Conservation (phyloP, 257 asterid species). For the Pogostemon cablin region DNA sequence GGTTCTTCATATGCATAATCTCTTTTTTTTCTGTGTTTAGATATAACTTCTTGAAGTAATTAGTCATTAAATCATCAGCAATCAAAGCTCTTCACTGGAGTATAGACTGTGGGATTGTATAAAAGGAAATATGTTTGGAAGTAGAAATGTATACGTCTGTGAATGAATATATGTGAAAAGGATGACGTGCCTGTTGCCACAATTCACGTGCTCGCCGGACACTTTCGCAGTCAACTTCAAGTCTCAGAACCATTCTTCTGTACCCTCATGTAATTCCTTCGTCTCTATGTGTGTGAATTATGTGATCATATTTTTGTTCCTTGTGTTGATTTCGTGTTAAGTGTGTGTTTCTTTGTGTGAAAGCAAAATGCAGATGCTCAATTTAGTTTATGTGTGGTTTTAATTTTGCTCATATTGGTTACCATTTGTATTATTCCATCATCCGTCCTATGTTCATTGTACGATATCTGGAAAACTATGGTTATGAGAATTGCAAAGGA, state of each 20-base stretch:
- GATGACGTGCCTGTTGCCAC: slow-evolving; percentile 94
- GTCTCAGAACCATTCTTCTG: slow-evolving; percentile 50
- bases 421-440: not conserved
- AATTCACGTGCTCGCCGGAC: slow-evolving; percentile 89
- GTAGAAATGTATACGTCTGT: slow-evolving; percentile 30
- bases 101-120: slow-evolving; percentile 3
- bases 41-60: not conserved
- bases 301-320: not conserved
- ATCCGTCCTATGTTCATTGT: slow-evolving; percentile 5
- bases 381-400: slow-evolving; percentile 16
- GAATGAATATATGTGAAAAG: slow-evolving; percentile 41
- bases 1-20: slow-evolving; percentile 6
- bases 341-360: slow-evolving; percentile 9
- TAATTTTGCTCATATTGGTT: slow-evolving; percentile 12
- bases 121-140: slow-evolving; percentile 15
- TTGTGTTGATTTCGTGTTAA: slow-evolving; percentile 7
- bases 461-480: not conserved
- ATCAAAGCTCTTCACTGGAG: not conserved
- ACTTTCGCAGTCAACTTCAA: slow-evolving; percentile 67
- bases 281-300: not conserved
- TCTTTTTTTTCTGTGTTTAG: slow-evolving; percentile 1
- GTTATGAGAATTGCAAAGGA: slow-evolving; percentile 9
- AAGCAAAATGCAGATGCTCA: slow-evolving; percentile 4
- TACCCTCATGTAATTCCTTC: slow-evolving; percentile 48
- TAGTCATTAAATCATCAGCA: slow-evolving; percentile 30